Evolutionary conservation across 2,329 filamentous ascomycete species (phyloP).

Genomic region (Clarireedia hainanense): DNA sequence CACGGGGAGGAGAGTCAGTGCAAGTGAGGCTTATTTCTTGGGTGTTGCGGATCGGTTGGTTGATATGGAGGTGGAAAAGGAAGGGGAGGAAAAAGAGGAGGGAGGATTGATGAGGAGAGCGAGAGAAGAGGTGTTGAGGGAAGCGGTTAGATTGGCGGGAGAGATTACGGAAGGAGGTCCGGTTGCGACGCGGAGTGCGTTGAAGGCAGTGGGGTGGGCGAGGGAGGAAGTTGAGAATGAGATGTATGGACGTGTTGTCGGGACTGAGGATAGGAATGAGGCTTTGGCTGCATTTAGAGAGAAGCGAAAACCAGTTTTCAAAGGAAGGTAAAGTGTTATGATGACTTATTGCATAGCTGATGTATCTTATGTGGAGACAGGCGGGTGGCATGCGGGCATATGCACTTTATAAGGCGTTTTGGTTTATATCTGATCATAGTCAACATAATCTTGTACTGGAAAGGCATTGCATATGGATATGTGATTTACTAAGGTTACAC

Average conservation of each 20-base stretch:
- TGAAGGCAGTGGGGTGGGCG: conserved; percentile 69
- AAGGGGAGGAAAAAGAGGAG: conserved; percentile 28
- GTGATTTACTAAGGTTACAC: no score
- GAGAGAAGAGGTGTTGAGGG: conserved; percentile 60
- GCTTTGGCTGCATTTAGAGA: conserved; percentile 78
- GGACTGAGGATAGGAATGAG: conserved; percentile 80
- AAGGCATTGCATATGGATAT: no score
- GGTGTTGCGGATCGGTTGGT: conserved; percentile 87
- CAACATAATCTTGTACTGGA: neutral
- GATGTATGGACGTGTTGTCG: conserved; percentile 77
- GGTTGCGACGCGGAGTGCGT: conserved; percentile 68
- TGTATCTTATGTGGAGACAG: no score
- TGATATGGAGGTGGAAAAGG: conserved; percentile 57
- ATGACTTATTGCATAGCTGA: neutral
- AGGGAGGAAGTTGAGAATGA: conserved; percentile 73
- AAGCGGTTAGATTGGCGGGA: conserved; percentile 69
- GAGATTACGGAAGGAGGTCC: conserved; percentile 90
- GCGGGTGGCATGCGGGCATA: neutral
- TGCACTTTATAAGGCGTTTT: neutral
- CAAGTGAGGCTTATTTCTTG: conserved; percentile 81
- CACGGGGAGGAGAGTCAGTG: conserved; percentile 78
- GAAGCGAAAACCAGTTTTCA: conserved; percentile 65
- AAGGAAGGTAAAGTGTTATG: conserved; percentile 33
- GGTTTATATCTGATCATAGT: neutral
- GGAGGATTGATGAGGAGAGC: conserved; percentile 48